A percentile compares a stretch with the other conserved stretches of the same genome.
phyloP scores from a whole-genome alignment of 2,329 filamentous ascomycete species.

The Ophiostoma sp. region DNA sequence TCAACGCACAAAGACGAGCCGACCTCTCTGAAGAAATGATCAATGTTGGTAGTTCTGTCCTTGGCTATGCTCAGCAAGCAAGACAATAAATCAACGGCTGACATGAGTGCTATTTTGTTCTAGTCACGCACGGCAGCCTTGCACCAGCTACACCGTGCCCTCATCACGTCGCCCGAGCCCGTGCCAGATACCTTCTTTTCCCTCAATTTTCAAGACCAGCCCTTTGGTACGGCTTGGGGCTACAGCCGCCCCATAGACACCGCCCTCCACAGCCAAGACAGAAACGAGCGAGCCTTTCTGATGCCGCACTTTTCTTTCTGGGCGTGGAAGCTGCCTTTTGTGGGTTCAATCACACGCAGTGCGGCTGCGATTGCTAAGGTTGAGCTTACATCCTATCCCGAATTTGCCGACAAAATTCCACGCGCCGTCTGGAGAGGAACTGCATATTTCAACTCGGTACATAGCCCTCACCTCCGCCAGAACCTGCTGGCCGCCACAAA shows the following conservation, averaged over 20 bases:
- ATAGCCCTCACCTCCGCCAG: constrained; percentile 38
- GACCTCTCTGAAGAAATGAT: constrained; percentile 44
- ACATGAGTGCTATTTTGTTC: too few species aligned
- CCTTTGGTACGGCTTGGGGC: constrained; percentile 40
- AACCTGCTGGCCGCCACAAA: constrained; percentile 36
- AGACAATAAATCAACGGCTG: background rate
- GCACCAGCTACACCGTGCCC: constrained; percentile 16
- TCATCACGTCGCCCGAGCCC: constrained; percentile 44
- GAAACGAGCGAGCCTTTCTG: constrained; percentile 39
- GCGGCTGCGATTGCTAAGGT: constrained; percentile 23
- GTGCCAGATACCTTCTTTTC: constrained; percentile 49
- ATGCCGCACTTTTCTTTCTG: constrained; percentile 54
- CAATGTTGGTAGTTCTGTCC: constrained; percentile 33
- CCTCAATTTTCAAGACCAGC: constrained; percentile 48
- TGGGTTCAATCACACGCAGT: constrained; percentile 40
- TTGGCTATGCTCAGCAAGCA: constrained; percentile 34
- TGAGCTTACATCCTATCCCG: background rate
- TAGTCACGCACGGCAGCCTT: background rate
- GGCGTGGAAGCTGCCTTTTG: constrained; percentile 49
- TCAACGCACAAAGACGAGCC: constrained; percentile 37
- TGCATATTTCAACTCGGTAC: constrained; percentile 44
- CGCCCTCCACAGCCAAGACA: constrained; percentile 27
- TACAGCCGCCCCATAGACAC: constrained; percentile 45
- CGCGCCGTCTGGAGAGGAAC: constrained; percentile 49
- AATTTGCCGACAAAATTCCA: constrained; percentile 28